Evolutionary conservation across 371 early-diverging fungal genomes (phyloP), one percentile per base, ranked within the genome.

Genomic region (Polyrhizophydium stewartii): DNA sequence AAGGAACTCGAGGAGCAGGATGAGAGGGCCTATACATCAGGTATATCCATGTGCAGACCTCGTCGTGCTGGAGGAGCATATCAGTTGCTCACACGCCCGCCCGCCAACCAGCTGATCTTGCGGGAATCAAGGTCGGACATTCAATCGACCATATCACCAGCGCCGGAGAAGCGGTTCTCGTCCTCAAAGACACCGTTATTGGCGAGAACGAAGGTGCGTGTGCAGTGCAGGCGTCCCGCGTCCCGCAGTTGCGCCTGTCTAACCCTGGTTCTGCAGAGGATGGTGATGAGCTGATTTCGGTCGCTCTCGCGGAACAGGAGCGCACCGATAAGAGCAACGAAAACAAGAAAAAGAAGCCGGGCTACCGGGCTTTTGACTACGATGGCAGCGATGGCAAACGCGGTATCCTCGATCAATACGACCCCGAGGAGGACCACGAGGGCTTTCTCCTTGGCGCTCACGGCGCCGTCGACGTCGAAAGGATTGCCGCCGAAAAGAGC

Each of bases 161-260:
- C 63, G 88, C 85, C 17, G 79, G 77, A 1, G 96, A 96, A 60
- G 81, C 85, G 0, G 89, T 96, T 52, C 73, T 97, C 60, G 92
- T 93, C 0, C 70, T 97, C 22, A 92, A 92, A 64, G 97, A 97
- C 72, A 77, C 82, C 21, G 82, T 80, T 0, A 89, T 93, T 58
- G 68, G 85, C 35, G 92, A 87, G 37, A 83, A 87, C 58, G 85
- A 71, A 81, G 63, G 81, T 64, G 13, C 46, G 32, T 57, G 19
- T 46, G 5, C 9, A 45, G 41, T 33, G 25, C 22, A 37, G 41
- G 58, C 24, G n/a, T 13, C 16, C 12, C 30, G 17, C 10, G 9
- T 19, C n/a, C 24, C 27, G 21, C 31, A 10, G 10, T 35, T 37
- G 24, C 25, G 21, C 25, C 9, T 37, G 55, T 38, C 25, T 27